These are phyloP conservation scores for Tolypocladium tundrense DNA, from an alignment of 2,329 filamentous ascomycete genomes.

Conservation along the genomic window DNA sequence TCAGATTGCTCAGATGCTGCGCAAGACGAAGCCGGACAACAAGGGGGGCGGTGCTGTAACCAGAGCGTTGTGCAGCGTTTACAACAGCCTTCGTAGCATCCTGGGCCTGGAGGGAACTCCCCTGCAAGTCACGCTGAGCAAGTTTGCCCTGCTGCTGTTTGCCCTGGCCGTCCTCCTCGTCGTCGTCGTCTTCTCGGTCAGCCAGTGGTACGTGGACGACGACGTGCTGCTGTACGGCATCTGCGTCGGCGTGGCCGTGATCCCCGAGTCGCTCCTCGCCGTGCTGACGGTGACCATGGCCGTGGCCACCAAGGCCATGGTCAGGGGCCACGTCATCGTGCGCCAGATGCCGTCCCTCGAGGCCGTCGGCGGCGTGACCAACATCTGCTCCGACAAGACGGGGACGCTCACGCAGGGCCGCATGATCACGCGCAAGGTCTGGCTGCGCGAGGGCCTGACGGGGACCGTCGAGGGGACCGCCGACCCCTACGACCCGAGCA, in stretches of 20 bases:
- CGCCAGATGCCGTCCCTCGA: conserved; percentile 56
- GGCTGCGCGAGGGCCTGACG: conserved; percentile 43
- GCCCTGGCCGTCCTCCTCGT: conserved; percentile 54
- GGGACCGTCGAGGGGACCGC: conserved; percentile 44
- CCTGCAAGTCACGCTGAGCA: conserved; percentile 73
- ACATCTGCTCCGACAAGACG: conserved; percentile 63
- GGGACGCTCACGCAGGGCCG: conserved; percentile 57
- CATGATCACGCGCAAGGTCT: conserved; percentile 55
- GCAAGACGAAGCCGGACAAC: conserved; percentile 39
- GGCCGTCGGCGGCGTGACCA: conserved; percentile 58
- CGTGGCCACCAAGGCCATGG: conserved; percentile 55
- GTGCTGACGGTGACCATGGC: conserved; percentile 64
- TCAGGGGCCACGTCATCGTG: conserved; percentile 53
- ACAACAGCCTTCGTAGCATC: conserved; percentile 38
- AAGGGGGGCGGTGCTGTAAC: conserved; percentile 29
- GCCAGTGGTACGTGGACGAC: conserved; percentile 39
- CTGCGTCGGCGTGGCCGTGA: conserved; percentile 52
- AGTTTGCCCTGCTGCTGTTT: conserved; percentile 75
- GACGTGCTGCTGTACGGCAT: conserved; percentile 53
- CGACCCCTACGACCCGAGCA: conserved; percentile 51
- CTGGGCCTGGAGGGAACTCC: conserved; percentile 68
- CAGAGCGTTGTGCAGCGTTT: conserved; percentile 30
- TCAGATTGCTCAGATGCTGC: conserved; percentile 61
- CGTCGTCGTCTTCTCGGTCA: conserved; percentile 51
- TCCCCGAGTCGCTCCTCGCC: conserved; percentile 56